phyloP scores from a whole-genome alignment of 108 stramenopile genomes.

The Cylindrotheca fusiformis region DNA sequence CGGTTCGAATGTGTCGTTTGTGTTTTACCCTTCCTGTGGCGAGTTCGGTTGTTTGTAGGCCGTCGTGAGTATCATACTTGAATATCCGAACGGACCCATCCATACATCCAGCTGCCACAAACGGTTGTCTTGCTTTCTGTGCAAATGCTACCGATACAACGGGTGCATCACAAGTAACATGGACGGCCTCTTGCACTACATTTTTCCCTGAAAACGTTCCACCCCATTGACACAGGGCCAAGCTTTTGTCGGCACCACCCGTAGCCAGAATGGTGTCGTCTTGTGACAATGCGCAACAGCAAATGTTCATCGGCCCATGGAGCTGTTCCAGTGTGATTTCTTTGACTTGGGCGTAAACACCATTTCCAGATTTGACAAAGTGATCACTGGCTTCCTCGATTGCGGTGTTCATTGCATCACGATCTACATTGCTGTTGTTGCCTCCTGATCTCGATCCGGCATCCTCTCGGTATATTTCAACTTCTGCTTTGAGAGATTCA shows the following conservation, averaged over 20 bases:
- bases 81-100: constrained; percentile 68
- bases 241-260: constrained; percentile 69
- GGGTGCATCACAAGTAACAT: constrained; percentile 61
- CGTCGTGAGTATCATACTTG: constrained; percentile 35
- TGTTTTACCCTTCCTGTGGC: constrained; percentile 45
- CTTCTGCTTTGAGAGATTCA: constrained; percentile 68
- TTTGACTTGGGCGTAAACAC: constrained; percentile 41
- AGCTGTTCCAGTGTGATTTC: constrained; percentile 51
- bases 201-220: constrained; percentile 43
- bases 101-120: constrained; percentile 73
- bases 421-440: background rate
- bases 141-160: constrained; percentile 74
- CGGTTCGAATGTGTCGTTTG: constrained; percentile 61
- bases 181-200: constrained; percentile 37
- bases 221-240: constrained; percentile 63
- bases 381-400: constrained; percentile 25
- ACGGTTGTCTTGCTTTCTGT: constrained; percentile 24
- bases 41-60: constrained; percentile 21
- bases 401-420: no score
- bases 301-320: constrained; percentile 56
- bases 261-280: constrained; percentile 73
- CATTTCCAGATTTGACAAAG: constrained; percentile 74
- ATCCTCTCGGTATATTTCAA: constrained; percentile 76
- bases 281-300: constrained; percentile 61
- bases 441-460: constrained; percentile 2